Conservation (phyloP, 192 early-diverging fungal species). For the Coemansia sp. region DNA sequence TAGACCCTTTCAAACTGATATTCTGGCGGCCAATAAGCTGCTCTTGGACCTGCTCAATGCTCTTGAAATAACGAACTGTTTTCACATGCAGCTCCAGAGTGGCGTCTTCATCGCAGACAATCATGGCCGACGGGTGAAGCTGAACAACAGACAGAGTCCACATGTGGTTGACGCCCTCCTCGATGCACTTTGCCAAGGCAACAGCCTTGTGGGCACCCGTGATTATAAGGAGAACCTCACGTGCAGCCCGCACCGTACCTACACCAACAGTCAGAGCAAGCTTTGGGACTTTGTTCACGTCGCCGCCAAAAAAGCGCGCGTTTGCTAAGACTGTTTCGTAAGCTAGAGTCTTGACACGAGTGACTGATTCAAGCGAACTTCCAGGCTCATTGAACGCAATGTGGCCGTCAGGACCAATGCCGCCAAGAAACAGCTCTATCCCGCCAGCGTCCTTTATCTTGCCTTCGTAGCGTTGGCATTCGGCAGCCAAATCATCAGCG, state of each 20-base stretch:
- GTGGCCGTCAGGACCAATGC: slow-evolving; percentile 87
- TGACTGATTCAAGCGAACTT: slow-evolving; percentile 75
- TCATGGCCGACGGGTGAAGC: slow-evolving; percentile 75
- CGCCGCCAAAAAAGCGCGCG: slow-evolving; percentile 82
- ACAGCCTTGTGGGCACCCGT: slow-evolving; percentile 85
- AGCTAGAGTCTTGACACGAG: slow-evolving; percentile 84
- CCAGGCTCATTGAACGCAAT: slow-evolving; percentile 92
- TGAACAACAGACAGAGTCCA: slow-evolving; percentile 87
- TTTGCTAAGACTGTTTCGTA: slow-evolving; percentile 89
- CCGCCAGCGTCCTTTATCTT: slow-evolving; percentile 76
- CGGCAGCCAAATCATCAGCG: slow-evolving; percentile 74
- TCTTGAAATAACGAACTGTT: slow-evolving; percentile 88
- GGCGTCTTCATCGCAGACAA: slow-evolving; percentile 89
- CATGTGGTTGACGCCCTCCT: slow-evolving; percentile 86
- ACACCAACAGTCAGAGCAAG: slow-evolving; percentile 87
- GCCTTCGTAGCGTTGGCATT: slow-evolving; percentile 78
- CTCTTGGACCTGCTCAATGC: slow-evolving; percentile 81
- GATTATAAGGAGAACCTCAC: slow-evolving; percentile 82
- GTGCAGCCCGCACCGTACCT: slow-evolving; percentile 82
- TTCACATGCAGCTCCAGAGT: slow-evolving; percentile 87
- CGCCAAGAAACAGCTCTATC: slow-evolving; percentile 84
- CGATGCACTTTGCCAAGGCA: slow-evolving; percentile 83
- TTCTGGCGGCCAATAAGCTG: slow-evolving; percentile 73
- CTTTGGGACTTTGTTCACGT: slow-evolving; percentile 85
- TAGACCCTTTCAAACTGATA: slow-evolving; percentile 67